These are phyloP conservation scores for Geotrichum europaeum DNA, from an alignment of 1,139 yeast genomes.

Conservation along the genomic window DNA sequence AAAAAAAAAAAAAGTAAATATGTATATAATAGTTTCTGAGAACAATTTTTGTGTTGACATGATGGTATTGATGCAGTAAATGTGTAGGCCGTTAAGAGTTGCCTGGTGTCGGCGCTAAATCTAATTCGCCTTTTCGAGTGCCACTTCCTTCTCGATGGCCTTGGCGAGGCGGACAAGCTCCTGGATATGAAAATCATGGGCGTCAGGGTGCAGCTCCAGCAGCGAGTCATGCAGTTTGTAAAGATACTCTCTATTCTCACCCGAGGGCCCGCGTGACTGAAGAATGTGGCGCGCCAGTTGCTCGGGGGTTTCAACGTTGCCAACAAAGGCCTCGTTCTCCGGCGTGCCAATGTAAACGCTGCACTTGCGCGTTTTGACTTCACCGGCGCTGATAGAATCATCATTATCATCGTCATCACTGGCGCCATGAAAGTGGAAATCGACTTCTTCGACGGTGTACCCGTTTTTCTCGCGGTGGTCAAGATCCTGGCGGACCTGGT, in stretches of 20 bases:
- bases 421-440: slow-evolving; percentile 47
- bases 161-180: slow-evolving; percentile 31
- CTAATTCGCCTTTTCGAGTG: background rate
- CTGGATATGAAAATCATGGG: slow-evolving; percentile 35
- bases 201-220: slow-evolving; percentile 40
- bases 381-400: slow-evolving; percentile 15
- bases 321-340: slow-evolving; percentile 74
- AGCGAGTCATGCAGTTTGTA: slow-evolving; percentile 40
- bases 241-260: slow-evolving; percentile 69
- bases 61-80: background rate
- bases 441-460: slow-evolving; percentile 64
- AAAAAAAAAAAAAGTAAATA: background rate
- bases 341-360: slow-evolving; percentile 78
- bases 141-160: slow-evolving; percentile 11
- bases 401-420: slow-evolving; percentile 29
- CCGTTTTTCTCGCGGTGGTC: slow-evolving; percentile 88
- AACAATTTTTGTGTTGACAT: background rate
- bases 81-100: background rate
- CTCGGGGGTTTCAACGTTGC: slow-evolving; percentile 54
- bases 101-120: too few species aligned
- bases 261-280: slow-evolving; percentile 67
- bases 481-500: slow-evolving; percentile 57
- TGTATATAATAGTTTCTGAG: background rate
- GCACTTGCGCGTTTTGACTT: slow-evolving; percentile 34
- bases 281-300: slow-evolving; percentile 58